Evolutionary conservation across 371 early-diverging fungal genomes (phyloP), one percentile per base, ranked within the genome.

Genomic region (Mortierella sp.): DNA sequence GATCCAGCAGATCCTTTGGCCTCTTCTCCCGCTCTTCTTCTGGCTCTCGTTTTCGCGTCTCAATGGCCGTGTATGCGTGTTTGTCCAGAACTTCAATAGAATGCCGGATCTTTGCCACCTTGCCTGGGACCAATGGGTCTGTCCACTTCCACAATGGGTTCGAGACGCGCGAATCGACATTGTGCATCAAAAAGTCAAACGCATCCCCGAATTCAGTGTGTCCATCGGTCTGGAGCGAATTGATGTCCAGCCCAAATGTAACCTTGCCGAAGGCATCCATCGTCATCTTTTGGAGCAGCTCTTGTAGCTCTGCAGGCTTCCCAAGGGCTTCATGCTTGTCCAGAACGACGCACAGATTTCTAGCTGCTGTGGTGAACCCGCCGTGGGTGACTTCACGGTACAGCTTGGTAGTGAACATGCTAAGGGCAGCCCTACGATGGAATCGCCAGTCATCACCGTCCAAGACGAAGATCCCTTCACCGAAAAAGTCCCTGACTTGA

Each of bases 331-430:
- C 46, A 18, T 28, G 12, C 3, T 30, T 52, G 7, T 71, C 67
- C 1, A 72, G 23, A 18, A 58, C 60, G 8, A 23, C 24, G 23
- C 59, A 47, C 10, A 72, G 54, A 23, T 63, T 60, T 10, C 19
- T 26, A 0, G 61, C 55, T 26, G 47, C 27, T 16, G 28, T 19
- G 24, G 54, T 59, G 43, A 67, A 67, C 0, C 61, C 50, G 0
- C 61, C 60, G 5, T 50, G 43, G 21, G 47, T 34, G 38, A 82
- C 80, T 53, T 89, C 86, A 57, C 89, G 83, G 56, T 89, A 91
- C 62, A 90, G 88, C 63, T 83, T 86, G 48, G 90, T 89, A 47
- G 83, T 87, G 67, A 92, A 93, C 18, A 92, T 87, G 56, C 82
- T 81, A 56, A 85, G 71, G 18, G 91, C 90, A 0, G 85, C 81